Percentiles rank a stretch among this genome's conserved stretches.
Conservation (phyloP, 106 monocot species). For the Narthecium ossifragum region DNA sequence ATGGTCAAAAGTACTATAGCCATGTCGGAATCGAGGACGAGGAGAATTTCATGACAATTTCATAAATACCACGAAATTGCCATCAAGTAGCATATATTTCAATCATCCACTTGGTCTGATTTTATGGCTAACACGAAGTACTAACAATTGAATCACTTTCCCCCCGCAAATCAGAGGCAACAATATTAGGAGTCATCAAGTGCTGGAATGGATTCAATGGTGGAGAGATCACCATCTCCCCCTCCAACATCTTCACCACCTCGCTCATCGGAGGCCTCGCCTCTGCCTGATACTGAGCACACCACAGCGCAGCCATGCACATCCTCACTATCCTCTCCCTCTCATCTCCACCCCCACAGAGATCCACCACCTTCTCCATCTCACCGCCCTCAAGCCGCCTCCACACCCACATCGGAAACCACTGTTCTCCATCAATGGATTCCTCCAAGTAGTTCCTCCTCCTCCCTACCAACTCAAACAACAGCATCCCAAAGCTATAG, state of each 20-base stretch:
- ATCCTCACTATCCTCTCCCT: slow-evolving; percentile 7
- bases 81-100: no score
- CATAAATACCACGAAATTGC: no score
- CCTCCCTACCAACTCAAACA: slow-evolving; percentile 12
- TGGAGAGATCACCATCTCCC: not conserved
- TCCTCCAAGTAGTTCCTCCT: slow-evolving; percentile 1
- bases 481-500: slow-evolving; percentile 8
- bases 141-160: no score
- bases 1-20: no score
- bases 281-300: slow-evolving; percentile 8
- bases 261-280: slow-evolving; percentile 9
- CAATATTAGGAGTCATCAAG: not conserved
- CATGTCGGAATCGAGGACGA: no score
- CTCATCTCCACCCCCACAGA: not conserved
- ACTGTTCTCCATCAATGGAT: not conserved
- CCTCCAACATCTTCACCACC: slow-evolving; percentile 17
- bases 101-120: no score
- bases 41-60: no score
- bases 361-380: not conserved
- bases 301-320: slow-evolving; percentile 8
- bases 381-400: not conserved
- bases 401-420: slow-evolving; percentile 14
- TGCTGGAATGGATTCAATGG: slow-evolving; percentile 10
- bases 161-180: no score
- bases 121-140: no score